Conservation (phyloP, 768 basidiomycete genomes). For the Mycena amicta region DNA sequence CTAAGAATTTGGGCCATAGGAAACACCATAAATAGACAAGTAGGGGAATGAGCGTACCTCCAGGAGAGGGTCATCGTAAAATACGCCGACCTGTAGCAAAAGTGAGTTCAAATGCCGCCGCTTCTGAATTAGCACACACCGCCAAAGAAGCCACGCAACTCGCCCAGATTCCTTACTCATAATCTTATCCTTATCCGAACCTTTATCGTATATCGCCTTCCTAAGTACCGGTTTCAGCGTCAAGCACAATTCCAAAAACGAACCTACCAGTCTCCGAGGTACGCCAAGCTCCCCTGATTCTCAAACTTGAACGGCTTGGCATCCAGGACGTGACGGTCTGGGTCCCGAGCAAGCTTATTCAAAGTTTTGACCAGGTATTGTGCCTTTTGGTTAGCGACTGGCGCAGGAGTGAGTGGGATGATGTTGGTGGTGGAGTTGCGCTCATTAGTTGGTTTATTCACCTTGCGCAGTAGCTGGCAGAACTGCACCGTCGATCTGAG, state of each 20-base stretch:
- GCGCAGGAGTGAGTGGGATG: conserved; percentile 5
- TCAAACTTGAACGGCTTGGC: conserved; percentile 66
- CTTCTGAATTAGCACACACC: conserved; percentile 26
- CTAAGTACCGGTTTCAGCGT: conserved; percentile 38
- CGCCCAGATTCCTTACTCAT: conserved; percentile 65
- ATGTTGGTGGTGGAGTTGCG: too few relatives aligned
- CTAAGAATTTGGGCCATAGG: too few relatives aligned
- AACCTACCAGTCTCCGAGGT: conserved; percentile 73
- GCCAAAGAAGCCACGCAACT: conserved; percentile 78
- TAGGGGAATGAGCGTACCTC: conserved; percentile 32
- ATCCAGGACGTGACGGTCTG: conserved; percentile 26
- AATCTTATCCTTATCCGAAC: conserved; percentile 48
- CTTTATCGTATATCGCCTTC: conserved; percentile 77
- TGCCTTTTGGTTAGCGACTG: conserved; percentile 80
- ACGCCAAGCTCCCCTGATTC: conserved; percentile 77
- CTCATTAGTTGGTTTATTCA: too few relatives aligned
- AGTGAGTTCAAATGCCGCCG: not conserved
- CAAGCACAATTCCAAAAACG: not conserved
- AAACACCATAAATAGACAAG: too few relatives aligned
- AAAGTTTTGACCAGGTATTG: conserved; percentile 67
- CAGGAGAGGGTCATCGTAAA: conserved; percentile 75
- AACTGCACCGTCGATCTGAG: conserved; percentile 53
- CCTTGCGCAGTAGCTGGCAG: conserved; percentile 90
- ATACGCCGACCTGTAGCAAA: conserved; percentile 56
- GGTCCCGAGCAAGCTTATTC: conserved; percentile 61